Base-by-base conservation (phyloP, 306 rosid species). In the Vicia faba region DNA sequence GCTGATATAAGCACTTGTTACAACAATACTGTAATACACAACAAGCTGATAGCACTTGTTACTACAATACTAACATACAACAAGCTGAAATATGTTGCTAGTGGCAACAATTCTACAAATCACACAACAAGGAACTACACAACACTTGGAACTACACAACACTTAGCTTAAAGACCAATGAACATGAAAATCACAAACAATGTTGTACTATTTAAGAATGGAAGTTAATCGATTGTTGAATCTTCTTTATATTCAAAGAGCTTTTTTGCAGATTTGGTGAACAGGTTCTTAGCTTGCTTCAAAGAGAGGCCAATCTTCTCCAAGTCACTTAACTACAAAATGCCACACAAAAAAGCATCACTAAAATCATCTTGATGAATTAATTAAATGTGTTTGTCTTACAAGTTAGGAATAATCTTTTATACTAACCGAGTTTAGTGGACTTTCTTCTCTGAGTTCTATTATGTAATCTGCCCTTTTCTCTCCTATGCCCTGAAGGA, bases 261-360 rank as follows among this genome's bases (percentile, higher is more conserved):
- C 1, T 77, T 91, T 12, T 62, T 80, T 15, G 96, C 91, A 55
- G 96, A 91, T 83, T 70, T 83, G 65, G 73, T 86, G 74, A 92
- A 86, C 78, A 92, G 49, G 68, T 84, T 86, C 14, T 82, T 76
- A 19, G 77, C 87, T 96, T 92, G 98, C 84, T 92, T 92, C 61
- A 76, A 67, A 38, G 98, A 89, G 80, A 92, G 93, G 31, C 98
- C 98, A 56, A 89, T 82, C 75, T 89, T 92, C 89, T 87, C 91
- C 93, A 92, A 71, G 72, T 92, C 96, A 57, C 54, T 68, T 62
- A 92, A 83, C 98, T 92, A 82, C 66, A 84, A 76, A 67, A 62
- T 57, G 18, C 5, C 78, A 75, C 64, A 48, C 53, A 3, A 7
- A 29, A 73, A 65, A 64, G 59, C 19, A 69, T 75, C 55, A 67